Conservation (phyloP, 176 grass and related monocot genomes). For the Cocos nucifera region DNA sequence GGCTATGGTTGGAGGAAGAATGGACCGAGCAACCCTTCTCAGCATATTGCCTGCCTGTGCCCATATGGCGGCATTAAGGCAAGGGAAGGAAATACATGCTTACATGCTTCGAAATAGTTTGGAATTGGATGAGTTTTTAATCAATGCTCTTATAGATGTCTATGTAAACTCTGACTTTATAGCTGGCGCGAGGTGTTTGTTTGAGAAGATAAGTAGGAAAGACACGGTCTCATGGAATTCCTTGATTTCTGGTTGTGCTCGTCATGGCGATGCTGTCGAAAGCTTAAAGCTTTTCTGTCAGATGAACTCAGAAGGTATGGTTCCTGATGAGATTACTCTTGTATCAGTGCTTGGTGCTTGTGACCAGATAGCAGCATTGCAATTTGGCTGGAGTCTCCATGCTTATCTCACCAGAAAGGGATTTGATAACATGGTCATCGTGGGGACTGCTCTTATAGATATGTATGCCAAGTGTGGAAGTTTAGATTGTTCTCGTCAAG, state of each 20-base stretch:
- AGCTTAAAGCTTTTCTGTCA: conserved; percentile 6
- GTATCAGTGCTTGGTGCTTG: conserved; percentile 18
- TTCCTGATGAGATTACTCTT: conserved; percentile 13
- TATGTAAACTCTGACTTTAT: conserved; percentile 15
- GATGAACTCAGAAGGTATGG: conserved; percentile 10
- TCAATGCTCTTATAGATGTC: conserved; percentile 15
- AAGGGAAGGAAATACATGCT: conserved; percentile 18
- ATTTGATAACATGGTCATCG: background rate
- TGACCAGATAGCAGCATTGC: conserved; percentile 9
- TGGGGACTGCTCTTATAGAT: conserved; percentile 20
- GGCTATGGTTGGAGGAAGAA: background rate
- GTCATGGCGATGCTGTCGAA: conserved; percentile 6
- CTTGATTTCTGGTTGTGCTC: conserved; percentile 13
- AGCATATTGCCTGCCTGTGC: conserved; percentile 20
- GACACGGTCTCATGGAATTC: conserved; percentile 24
- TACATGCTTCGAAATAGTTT: background rate
- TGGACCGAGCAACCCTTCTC: conserved; percentile 14
- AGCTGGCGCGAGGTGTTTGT: conserved; percentile 13
- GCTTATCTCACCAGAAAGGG: conserved; percentile 15
- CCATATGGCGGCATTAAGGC: conserved; percentile 3
- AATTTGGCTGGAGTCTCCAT: conserved; percentile 17
- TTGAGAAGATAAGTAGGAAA: conserved; percentile 6
- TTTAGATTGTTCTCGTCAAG: conserved; percentile 12
- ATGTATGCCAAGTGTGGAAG: conserved; percentile 24
- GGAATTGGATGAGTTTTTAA: conserved; percentile 9